Conservation (phyloP, 2,329 filamentous ascomycete genomes). For the Phialocephala sp. region DNA sequence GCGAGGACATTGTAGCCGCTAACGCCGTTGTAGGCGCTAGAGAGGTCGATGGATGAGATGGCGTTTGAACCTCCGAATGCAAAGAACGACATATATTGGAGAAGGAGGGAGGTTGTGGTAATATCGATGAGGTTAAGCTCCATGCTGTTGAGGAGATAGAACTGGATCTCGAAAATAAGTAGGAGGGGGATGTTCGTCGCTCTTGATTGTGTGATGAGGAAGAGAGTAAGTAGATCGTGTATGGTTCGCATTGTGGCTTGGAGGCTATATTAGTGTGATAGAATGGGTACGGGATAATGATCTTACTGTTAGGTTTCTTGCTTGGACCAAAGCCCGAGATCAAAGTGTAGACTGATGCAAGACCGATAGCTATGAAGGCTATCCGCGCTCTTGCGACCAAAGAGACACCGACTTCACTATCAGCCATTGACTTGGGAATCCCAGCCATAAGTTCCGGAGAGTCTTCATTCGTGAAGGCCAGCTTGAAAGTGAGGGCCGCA, state of each 20-base stretch:
- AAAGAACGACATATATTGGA: slow-evolving; percentile 87
- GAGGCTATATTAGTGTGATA: slow-evolving; percentile 16
- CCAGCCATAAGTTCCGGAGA: slow-evolving; percentile 77
- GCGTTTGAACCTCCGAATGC: slow-evolving; percentile 90
- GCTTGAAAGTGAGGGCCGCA: slow-evolving; percentile 80
- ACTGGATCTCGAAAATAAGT: slow-evolving; percentile 71
- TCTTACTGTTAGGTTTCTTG: slow-evolving; percentile 35
- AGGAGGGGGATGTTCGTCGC: slow-evolving; percentile 86
- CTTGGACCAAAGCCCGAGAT: slow-evolving; percentile 50
- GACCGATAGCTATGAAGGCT: slow-evolving; percentile 52
- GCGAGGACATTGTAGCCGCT: slow-evolving; percentile 77
- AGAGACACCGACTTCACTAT: slow-evolving; percentile 32
- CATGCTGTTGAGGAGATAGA: slow-evolving; percentile 56
- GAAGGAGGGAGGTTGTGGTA: slow-evolving; percentile 72
- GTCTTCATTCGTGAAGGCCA: slow-evolving; percentile 86
- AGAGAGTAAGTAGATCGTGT: slow-evolving; percentile 75
- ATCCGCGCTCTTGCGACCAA: slow-evolving; percentile 47
- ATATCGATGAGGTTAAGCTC: slow-evolving; percentile 61
- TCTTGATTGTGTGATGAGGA: slow-evolving; percentile 86
- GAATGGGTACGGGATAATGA: neutral
- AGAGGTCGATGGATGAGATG: slow-evolving; percentile 93
- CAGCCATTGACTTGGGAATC: slow-evolving; percentile 43
- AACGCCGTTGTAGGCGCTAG: slow-evolving; percentile 93
- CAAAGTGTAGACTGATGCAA: slow-evolving; percentile 44
- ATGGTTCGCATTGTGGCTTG: slow-evolving; percentile 49